These are phyloP conservation scores for Fraxinus velutina DNA, from an alignment of 305 asterid species.

Conservation along the genomic window DNA sequence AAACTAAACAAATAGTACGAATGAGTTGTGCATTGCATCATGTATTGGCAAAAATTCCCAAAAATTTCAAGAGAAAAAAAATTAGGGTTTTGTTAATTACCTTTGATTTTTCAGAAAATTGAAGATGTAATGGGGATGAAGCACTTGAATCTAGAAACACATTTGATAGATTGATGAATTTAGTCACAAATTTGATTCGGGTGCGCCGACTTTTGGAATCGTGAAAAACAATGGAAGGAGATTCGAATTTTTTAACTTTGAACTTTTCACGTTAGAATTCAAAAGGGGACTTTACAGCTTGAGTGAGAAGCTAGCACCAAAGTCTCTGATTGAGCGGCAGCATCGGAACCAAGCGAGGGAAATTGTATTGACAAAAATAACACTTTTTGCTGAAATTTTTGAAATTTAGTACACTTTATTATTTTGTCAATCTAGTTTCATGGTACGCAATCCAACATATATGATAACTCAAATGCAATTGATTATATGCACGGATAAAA, in stretches of 20 bases:
- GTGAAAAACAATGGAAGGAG: not conserved
- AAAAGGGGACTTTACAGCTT: not conserved
- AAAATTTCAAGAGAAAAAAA: not conserved
- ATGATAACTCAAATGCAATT: not conserved
- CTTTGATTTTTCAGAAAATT: not conserved
- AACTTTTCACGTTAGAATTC: not conserved
- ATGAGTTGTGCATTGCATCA: not conserved
- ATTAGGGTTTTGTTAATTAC: not conserved
- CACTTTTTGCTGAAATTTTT: not conserved
- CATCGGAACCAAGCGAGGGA: not conserved
- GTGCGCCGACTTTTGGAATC: not conserved
- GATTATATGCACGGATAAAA: not conserved
- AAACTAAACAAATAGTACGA: not conserved
- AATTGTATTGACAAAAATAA: not conserved
- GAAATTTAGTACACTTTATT: too few relatives aligned
- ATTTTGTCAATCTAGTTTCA: not conserved
- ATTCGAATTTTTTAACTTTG: not conserved
- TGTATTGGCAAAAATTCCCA: not conserved
- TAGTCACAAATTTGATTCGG: not conserved
- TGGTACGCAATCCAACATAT: not conserved
- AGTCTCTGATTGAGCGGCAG: not conserved
- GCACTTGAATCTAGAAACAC: not conserved
- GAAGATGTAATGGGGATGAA: not conserved
- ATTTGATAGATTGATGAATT: not conserved
- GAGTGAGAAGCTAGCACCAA: not conserved